Base-by-base conservation (phyloP, 2,329 filamentous ascomycete genomes). In the Ilyonectria sp. region DNA sequence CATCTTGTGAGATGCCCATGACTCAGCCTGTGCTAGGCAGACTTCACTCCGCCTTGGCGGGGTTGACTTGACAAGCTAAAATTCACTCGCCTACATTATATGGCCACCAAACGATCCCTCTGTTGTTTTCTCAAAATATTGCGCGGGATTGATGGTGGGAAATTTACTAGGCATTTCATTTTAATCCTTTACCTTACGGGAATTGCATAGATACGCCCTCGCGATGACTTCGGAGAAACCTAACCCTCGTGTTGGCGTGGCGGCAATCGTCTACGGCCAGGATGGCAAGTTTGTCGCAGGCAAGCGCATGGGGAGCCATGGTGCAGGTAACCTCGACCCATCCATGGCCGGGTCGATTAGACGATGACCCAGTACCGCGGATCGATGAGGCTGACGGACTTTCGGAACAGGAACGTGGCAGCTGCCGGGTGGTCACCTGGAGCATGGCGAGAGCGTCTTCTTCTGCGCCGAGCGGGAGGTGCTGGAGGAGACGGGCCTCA, bases 351-450 rank as follows among this genome's bases (percentile, higher is more conserved):
- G 13, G 17, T 40, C 37, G 37, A 15, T 9, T 9, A 33, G 31
- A 33, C 11, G 31, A 33, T 11, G 31, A 11, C 8, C 31, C 31
- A 9, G 31, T 10, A 9, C 31, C 31, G 8, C 10, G 37, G 37
- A 15, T n/a, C 15, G 15, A 43, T n/a, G 7, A n/a, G 2, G n/a
- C 15, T 58, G 50, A 79, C 71, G 68, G 3, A 69, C 11, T 10
- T 15, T 33, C 2, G 0, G 67, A 1, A 11, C 35, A 87, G 90
- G 88, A 1, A 90, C 87, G 0, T 89, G 87, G 80, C 90, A 90
- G 56, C 86, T 94, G 15, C 92, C 93, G 0, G 93, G 93, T 23
- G 93, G 93, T 0, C 92, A 95, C 74, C 86, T 95, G 17, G 93
- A 95, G 68, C 87, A 88, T 63, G 87, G 87, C 68, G 93, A 95